Conservation (phyloP, 2,329 filamentous ascomycete genomes). For the Falciphora oryzae region DNA sequence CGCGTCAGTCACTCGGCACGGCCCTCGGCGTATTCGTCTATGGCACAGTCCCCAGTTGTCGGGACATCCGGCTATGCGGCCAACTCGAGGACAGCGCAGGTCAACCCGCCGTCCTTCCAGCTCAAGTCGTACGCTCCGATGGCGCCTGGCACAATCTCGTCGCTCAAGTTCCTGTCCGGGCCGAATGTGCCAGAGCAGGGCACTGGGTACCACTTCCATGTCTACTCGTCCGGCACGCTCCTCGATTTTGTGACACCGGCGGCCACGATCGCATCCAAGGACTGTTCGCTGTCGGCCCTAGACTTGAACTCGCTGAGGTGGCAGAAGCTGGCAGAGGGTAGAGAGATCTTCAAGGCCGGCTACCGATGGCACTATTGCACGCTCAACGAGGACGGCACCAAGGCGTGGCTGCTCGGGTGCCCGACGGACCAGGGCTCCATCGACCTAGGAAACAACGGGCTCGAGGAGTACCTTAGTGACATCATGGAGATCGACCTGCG, state of each 20-base stretch:
- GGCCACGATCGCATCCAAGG: slow-evolving; percentile 75
- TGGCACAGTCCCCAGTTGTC: slow-evolving; percentile 43
- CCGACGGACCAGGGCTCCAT: slow-evolving; percentile 64
- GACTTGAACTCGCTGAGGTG: slow-evolving; percentile 84
- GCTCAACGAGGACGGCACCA: slow-evolving; percentile 90
- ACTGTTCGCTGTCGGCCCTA: slow-evolving; percentile 85
- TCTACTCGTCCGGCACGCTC: slow-evolving; percentile 86
- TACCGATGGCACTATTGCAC: slow-evolving; percentile 99
- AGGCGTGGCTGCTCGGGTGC: slow-evolving; percentile 94
- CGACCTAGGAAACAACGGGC: slow-evolving; percentile 61
- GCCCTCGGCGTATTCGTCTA: slow-evolving; percentile 37
- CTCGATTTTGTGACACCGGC: slow-evolving; percentile 93
- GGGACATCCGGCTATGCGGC: slow-evolving; percentile 60
- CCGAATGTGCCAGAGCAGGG: slow-evolving; percentile 82
- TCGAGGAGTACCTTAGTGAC: slow-evolving; percentile 90
- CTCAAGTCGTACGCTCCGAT: slow-evolving; percentile 71
- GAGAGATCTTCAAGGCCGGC: slow-evolving; percentile 85
- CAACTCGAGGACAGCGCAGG: slow-evolving; percentile 61
- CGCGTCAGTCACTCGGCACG: slow-evolving; percentile 46
- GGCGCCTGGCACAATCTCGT: slow-evolving; percentile 83
- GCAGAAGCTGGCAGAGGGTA: slow-evolving; percentile 91
- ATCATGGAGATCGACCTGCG: slow-evolving; percentile 91
- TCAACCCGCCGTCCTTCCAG: slow-evolving; percentile 60
- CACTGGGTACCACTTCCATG: slow-evolving; percentile 89
- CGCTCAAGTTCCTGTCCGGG: slow-evolving; percentile 83